Evolutionary conservation across 176 grass and related monocot genomes (phyloP), one percentile per base, ranked within the genome.

Genomic region (Paspalum vaginatum): DNA sequence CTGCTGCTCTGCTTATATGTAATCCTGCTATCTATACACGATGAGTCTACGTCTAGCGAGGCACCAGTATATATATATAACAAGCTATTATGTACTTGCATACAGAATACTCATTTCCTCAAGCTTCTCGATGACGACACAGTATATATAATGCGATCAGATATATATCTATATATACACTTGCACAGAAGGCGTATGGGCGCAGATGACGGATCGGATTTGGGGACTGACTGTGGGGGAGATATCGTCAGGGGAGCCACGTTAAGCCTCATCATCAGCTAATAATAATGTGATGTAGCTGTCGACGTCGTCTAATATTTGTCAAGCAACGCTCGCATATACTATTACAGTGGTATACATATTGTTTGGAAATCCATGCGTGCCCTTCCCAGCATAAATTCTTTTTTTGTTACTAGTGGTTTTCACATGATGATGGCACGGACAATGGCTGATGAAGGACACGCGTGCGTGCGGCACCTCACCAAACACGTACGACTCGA

Each of bases 401-500:
- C 12, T 12, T 32, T 12, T 32, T 15, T 61, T n/a, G 49, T 53
- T 26, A 17, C 5, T 17, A 32, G 32, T 32, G 26, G 45, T 64
- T 41, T 40, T 26, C 38, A 27, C 47, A 69, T 22, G 61, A 47
- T 47, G 5, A 18, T 52, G 16, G 17, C 20, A 8, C 20, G 20
- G 49, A 26, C 51, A 58, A 78, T 59, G 45, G 64, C 25, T 15
- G 18, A 55, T 8, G 24, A 20, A 47, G 59, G 43, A 62, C 55
- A 61, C 7, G 27, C 49, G 57, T 7, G 39, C 60, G 26, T 47
- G 15, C 68, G 45, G 68, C 68, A 25, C 45, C 81, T 67, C 71
- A 84, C 71, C 72, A 75, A 76, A 84, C 72, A 56, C 72, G 61
- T 76, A 18, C 81, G 16, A 84, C n/a, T 72, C 81, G 32, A 32